phyloP scores from a whole-genome alignment of 1,284 basidiomycete species.

The Ceratobasidium sp. region DNA sequence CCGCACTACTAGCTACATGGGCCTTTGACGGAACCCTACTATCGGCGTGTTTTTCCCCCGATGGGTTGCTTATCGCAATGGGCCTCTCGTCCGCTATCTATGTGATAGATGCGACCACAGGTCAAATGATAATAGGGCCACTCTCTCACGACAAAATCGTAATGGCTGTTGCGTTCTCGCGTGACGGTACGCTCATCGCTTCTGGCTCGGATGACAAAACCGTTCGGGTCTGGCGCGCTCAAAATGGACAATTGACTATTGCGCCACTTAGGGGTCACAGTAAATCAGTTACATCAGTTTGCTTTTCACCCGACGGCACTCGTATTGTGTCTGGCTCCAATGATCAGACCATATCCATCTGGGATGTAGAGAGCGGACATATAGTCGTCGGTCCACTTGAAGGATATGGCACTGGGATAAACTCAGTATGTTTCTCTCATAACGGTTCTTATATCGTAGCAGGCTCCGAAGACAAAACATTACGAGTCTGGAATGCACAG shows the following conservation, averaged over 20 bases:
- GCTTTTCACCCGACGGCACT: background rate
- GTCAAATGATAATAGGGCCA: background rate
- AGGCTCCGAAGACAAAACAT: conserved; percentile 16
- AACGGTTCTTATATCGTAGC: conserved; percentile 2
- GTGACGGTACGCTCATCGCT: conserved; percentile 27
- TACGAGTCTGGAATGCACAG: conserved; percentile 15
- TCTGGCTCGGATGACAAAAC: conserved; percentile 34
- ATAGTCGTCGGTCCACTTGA: background rate
- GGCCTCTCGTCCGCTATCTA: too few relatives aligned
- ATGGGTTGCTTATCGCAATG: too few relatives aligned
- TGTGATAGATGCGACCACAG: background rate
- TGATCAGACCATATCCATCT: conserved; percentile 24
- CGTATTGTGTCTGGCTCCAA: background rate
- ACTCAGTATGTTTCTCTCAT: conserved; percentile 15
- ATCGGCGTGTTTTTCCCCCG: too few relatives aligned
- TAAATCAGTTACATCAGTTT: background rate
- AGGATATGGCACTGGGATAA: background rate
- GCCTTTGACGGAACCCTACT: too few relatives aligned
- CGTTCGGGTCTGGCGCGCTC: conserved; percentile 15
- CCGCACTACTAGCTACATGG: too few relatives aligned
- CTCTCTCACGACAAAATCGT: background rate
- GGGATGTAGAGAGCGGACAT: conserved; percentile 4
- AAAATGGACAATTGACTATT: background rate
- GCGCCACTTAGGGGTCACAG: background rate
- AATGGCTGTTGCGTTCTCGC: conserved; percentile 21